A percentile compares a stretch with the other conserved stretches of the same genome.
Conservation (phyloP, 1,284 basidiomycete species). For the Marasmius oreades region DNA sequence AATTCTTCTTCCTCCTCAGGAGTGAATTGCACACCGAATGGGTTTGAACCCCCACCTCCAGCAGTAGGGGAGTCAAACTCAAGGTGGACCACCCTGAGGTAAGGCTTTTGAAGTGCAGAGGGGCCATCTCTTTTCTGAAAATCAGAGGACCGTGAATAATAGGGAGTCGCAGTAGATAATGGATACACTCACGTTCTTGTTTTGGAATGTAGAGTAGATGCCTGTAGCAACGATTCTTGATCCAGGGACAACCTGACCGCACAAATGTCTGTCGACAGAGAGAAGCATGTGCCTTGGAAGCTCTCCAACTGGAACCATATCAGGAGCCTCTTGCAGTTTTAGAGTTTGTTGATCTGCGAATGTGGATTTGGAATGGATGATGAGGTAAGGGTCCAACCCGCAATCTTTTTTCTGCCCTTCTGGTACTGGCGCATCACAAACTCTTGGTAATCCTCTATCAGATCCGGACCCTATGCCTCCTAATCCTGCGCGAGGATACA, state of each 20-base stretch:
- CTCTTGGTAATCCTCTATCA: slow-evolving; percentile 77
- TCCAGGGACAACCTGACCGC: slow-evolving; percentile 91
- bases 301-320: slow-evolving; percentile 99
- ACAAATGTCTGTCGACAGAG: slow-evolving; percentile 86
- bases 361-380: slow-evolving; percentile 91
- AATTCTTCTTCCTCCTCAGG: slow-evolving; percentile 98
- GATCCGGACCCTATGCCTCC: slow-evolving; percentile 83
- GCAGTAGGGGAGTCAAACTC: slow-evolving; percentile 81
- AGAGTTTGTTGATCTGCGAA: slow-evolving; percentile 97
- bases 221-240: slow-evolving; percentile 94
- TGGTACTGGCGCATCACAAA: slow-evolving; percentile 75
- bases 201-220: slow-evolving; percentile 94
- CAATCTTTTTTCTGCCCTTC: slow-evolving; percentile 89
- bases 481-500: slow-evolving; percentile 81
- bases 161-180: background rate
- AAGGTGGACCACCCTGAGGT: slow-evolving; percentile 90
- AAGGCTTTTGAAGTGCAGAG: slow-evolving; percentile 89
- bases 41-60: slow-evolving; percentile 64
- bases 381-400: slow-evolving; percentile 93
- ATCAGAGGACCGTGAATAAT: background rate
- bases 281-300: slow-evolving; percentile 94
- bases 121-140: slow-evolving; percentile 70
- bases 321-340: slow-evolving; percentile 98
- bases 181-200: slow-evolving; percentile 60
- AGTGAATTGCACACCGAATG: slow-evolving; percentile 83